phyloP scores from a whole-genome alignment of 345 rosid species.

The Odontarrhena argentea region DNA sequence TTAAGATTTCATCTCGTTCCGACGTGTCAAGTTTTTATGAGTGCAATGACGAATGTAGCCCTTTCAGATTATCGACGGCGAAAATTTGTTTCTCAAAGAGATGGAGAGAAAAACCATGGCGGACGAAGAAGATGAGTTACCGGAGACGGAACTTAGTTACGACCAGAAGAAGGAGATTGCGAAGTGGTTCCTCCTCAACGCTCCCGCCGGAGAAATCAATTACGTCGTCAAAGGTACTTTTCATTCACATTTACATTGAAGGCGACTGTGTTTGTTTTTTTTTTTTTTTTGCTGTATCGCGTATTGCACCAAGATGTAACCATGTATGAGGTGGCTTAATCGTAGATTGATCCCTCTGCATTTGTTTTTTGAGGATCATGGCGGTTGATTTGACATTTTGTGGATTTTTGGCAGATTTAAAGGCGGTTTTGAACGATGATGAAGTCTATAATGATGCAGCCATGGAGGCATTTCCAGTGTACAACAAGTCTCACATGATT shows the following conservation, averaged over 20 bases:
- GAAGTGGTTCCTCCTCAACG: constrained; percentile 95
- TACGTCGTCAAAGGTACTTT: constrained; percentile 83
- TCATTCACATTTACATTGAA: constrained; percentile 5
- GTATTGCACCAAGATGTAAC: constrained; percentile 2
- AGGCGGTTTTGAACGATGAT: constrained; percentile 68
- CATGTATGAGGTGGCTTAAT: not conserved
- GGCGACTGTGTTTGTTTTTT: not conserved
- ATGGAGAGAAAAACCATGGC: constrained; percentile 48
- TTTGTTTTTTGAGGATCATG: constrained; percentile 22
- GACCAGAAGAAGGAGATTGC: constrained; percentile 95
- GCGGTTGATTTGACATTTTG: constrained; percentile 1
- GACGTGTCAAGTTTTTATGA: not conserved
- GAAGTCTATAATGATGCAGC: constrained; percentile 75
- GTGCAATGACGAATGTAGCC: constrained; percentile 29
- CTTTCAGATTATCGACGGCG: constrained; percentile 40
- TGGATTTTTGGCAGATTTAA: constrained; percentile 59
- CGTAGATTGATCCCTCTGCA: not conserved
- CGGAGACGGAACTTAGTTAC: constrained; percentile 57
- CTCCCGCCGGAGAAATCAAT: constrained; percentile 98
- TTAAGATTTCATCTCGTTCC: constrained; percentile 15
- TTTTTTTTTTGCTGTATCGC: not conserved
- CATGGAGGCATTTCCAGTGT: constrained; percentile 75
- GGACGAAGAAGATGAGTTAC: constrained; percentile 52
- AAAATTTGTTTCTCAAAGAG: constrained; percentile 19
- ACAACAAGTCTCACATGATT: constrained; percentile 90